These are phyloP conservation scores for Fraxinus quadrangulata DNA, from an alignment of 257 asterid genomes.

Conservation along the genomic window DNA sequence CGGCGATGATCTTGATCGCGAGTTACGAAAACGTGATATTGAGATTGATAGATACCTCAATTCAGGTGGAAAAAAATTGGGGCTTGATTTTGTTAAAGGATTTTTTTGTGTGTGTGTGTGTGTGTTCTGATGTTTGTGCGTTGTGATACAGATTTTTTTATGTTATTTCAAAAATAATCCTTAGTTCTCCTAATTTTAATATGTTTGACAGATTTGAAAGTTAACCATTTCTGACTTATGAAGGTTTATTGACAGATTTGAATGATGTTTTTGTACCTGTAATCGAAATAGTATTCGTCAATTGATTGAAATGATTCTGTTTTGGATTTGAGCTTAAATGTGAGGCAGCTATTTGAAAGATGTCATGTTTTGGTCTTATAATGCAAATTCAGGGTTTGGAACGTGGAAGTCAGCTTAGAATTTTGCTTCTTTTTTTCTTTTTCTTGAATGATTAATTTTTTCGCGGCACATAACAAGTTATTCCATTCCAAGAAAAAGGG, in stretches of 20 bases:
- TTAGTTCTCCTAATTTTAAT: background rate
- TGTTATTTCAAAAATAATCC: background rate
- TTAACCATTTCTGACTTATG: background rate
- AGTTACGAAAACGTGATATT: conserved; percentile 78
- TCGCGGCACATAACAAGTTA: background rate
- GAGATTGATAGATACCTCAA: conserved; percentile 80
- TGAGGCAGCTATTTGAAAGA: background rate
- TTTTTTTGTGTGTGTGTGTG: background rate
- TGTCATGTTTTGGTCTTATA: background rate
- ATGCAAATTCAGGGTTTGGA: background rate
- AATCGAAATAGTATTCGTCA: too few relatives aligned
- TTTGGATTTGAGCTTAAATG: background rate
- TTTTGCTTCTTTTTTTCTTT: background rate
- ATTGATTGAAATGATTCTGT: background rate
- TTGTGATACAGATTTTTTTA: background rate
- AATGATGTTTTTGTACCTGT: too few relatives aligned
- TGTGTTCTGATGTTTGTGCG: background rate
- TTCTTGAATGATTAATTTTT: background rate
- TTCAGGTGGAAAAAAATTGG: conserved; percentile 56
- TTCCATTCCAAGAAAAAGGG: background rate
- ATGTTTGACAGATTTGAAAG: background rate
- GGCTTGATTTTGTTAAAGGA: background rate
- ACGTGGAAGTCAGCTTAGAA: background rate
- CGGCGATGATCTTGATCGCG: conserved; percentile 70
- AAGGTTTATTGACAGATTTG: background rate